phyloP scores from a whole-genome alignment of 495 filamentous ascomycete genomes.

The Antarctomyces pellizariae region DNA sequence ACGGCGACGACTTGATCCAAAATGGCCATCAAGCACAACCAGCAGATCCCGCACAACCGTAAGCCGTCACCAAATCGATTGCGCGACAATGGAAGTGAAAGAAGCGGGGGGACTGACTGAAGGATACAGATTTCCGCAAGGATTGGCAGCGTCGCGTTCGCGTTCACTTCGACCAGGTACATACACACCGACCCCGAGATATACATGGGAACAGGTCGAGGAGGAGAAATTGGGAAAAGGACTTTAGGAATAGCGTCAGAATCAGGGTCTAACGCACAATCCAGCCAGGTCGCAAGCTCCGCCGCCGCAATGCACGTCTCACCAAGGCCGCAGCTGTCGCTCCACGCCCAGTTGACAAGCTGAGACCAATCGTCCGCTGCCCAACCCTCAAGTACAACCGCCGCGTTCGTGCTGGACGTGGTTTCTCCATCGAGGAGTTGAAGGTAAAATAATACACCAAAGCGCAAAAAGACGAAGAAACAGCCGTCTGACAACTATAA shows the following conservation, averaged over 20 bases:
- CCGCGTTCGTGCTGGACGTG: slow-evolving; percentile 83
- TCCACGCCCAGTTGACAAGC: slow-evolving; percentile 89
- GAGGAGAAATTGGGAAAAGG: too few species aligned
- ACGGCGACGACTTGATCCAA: slow-evolving; percentile 17
- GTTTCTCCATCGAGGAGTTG: slow-evolving; percentile 88
- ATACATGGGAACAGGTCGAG: slow-evolving; percentile 1
- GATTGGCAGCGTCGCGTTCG: slow-evolving; percentile 98
- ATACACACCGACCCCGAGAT: slow-evolving; percentile 20
- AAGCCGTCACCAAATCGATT: too few species aligned
- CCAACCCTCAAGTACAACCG: slow-evolving; percentile 89
- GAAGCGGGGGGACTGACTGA: too few species aligned
- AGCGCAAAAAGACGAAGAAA: slow-evolving; percentile 1
- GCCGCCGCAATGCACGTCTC: slow-evolving; percentile 69
- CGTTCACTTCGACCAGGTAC: slow-evolving; percentile 98
- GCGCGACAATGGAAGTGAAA: too few species aligned
- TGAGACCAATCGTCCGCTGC: slow-evolving; percentile 79
- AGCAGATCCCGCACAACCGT: slow-evolving; percentile 97
- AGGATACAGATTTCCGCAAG: slow-evolving; percentile 99
- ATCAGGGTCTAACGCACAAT: slow-evolving; percentile 13
- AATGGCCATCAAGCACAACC: slow-evolving; percentile 97
- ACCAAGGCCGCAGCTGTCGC: slow-evolving; percentile 83
- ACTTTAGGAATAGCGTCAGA: slow-evolving; percentile 3
- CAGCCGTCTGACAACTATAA: slow-evolving; percentile 4
- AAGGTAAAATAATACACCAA: slow-evolving; percentile 42
- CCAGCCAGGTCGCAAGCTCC: slow-evolving; percentile 85